These are phyloP conservation scores for Saccharomyces paradoxus DNA, from an alignment of 805 yeast genomes.

Conservation along the genomic window DNA sequence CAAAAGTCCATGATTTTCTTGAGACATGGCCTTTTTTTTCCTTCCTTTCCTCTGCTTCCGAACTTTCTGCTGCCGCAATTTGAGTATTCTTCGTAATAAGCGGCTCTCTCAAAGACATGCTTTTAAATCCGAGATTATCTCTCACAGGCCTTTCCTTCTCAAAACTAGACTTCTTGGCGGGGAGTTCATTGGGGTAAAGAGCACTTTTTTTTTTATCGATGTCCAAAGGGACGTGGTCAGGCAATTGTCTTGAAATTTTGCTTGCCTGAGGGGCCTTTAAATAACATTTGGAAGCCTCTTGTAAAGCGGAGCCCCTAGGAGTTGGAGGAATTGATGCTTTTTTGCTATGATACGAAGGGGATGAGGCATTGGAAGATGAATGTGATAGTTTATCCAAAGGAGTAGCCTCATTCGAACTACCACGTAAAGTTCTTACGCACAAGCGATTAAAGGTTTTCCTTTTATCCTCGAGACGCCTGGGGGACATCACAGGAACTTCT, in stretches of 20 bases:
- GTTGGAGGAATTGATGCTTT: background rate
- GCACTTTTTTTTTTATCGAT: background rate
- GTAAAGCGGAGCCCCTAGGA: background rate
- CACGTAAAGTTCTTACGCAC: background rate
- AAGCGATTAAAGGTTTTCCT: background rate
- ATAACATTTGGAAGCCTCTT: background rate
- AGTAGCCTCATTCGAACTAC: background rate
- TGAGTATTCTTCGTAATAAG: background rate
- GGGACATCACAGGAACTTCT: background rate
- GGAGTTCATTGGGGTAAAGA: constrained; percentile 33
- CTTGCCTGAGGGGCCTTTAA: background rate
- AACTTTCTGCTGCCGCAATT: background rate
- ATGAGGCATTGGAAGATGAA: background rate
- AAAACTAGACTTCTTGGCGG: constrained; percentile 46
- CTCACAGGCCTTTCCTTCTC: constrained; percentile 36
- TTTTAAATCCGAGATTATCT: constrained; percentile 32
- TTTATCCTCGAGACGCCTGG: background rate
- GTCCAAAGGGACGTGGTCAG: background rate
- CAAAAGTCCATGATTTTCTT: background rate
- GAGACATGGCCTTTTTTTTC: background rate
- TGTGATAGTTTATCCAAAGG: background rate
- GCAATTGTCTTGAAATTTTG: background rate
- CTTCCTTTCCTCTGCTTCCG: background rate
- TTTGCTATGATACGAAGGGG: background rate
- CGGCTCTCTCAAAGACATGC: constrained; percentile 29